Evolutionary conservation across 1,139 yeast genomes (phyloP).

Genomic region (Kodamaea anthophila): DNA sequence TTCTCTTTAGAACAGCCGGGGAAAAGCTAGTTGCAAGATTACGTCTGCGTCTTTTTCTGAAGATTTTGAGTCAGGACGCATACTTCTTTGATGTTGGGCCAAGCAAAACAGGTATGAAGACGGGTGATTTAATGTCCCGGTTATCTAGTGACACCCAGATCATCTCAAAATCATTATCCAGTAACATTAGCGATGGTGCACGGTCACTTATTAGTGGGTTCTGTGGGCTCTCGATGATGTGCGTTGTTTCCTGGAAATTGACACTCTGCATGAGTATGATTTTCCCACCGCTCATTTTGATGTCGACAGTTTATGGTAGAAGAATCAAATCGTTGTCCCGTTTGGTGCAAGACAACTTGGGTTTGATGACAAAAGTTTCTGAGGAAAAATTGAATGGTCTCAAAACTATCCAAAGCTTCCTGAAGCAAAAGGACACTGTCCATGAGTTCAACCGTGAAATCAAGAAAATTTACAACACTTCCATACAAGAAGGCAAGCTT

Average conservation of each 20-base stretch:
- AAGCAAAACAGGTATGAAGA: constrained; percentile 47
- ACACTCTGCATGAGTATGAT: constrained; percentile 70
- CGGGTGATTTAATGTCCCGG: constrained; percentile 88
- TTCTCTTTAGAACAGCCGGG: constrained; percentile 69
- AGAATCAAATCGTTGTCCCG: constrained; percentile 70
- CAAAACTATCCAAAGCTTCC: constrained; percentile 82
- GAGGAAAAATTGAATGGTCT: constrained; percentile 89
- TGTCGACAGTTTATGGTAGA: constrained; percentile 75
- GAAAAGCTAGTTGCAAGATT: constrained; percentile 82
- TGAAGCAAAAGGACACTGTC: constrained; percentile 61
- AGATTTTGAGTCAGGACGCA: constrained; percentile 78
- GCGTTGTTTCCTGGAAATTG: constrained; percentile 72
- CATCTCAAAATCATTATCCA: constrained; percentile 81
- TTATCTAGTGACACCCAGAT: constrained; percentile 86
- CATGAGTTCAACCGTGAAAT: constrained; percentile 57
- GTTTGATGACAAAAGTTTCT: constrained; percentile 78
- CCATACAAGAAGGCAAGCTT: constrained; percentile 74
- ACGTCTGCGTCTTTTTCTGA: constrained; percentile 69
- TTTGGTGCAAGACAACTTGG: constrained; percentile 78
- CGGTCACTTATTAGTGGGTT: constrained; percentile 73
- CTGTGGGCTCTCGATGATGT: constrained; percentile 83
- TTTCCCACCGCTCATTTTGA: constrained; percentile 75
- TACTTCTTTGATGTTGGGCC: constrained; percentile 86
- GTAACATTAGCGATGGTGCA: constrained; percentile 86
- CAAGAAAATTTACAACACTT: constrained; percentile 64